Percentiles rank a stretch among this genome's conserved stretches.
phyloP scores from a whole-genome alignment of 805 yeast species.

The Cyberlindnera subsufficiens region DNA sequence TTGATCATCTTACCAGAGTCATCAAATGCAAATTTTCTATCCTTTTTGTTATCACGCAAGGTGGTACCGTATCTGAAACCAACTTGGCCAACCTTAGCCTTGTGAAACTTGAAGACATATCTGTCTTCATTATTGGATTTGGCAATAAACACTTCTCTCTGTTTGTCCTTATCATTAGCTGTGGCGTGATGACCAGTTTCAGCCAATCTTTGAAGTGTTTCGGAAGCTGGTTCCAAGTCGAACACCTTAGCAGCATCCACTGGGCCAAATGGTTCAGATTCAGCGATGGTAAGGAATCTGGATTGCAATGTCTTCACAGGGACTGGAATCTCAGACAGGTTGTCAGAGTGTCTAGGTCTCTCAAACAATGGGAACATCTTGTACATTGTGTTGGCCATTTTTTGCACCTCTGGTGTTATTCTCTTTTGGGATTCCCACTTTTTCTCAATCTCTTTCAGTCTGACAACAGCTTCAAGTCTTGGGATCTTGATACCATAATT shows the following conservation, averaged over 20 bases:
- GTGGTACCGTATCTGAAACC: slow-evolving; percentile 92
- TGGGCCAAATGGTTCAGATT: slow-evolving; percentile 93
- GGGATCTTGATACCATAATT: slow-evolving; percentile 76
- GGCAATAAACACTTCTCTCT: slow-evolving; percentile 45
- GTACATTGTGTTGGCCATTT: slow-evolving; percentile 58
- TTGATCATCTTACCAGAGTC: slow-evolving; percentile 50
- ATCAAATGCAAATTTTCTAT: slow-evolving; percentile 69
- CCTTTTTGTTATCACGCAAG: slow-evolving; percentile 80
- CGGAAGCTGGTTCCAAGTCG: slow-evolving; percentile 82
- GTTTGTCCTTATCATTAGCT: slow-evolving; percentile 19
- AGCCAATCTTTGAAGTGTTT: slow-evolving; percentile 64
- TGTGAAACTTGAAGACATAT: slow-evolving; percentile 64
- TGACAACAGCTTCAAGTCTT: slow-evolving; percentile 83
- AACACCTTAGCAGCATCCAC: slow-evolving; percentile 86
- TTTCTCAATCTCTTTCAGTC: slow-evolving; percentile 60
- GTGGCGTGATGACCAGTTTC: slow-evolving; percentile 44
- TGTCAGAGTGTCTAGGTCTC: slow-evolving; percentile 48
- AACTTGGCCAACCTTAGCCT: slow-evolving; percentile 74
- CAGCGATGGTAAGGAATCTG: slow-evolving; percentile 84
- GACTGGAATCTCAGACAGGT: slow-evolving; percentile 89
- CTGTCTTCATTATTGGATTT: slow-evolving; percentile 40
- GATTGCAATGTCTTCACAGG: slow-evolving; percentile 79
- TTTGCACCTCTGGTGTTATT: slow-evolving; percentile 49
- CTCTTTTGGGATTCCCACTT: slow-evolving; percentile 48
- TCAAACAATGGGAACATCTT: slow-evolving; percentile 76